Conservation (phyloP, 176 grass and related monocot species). For the Phyllostachys edulis region DNA sequence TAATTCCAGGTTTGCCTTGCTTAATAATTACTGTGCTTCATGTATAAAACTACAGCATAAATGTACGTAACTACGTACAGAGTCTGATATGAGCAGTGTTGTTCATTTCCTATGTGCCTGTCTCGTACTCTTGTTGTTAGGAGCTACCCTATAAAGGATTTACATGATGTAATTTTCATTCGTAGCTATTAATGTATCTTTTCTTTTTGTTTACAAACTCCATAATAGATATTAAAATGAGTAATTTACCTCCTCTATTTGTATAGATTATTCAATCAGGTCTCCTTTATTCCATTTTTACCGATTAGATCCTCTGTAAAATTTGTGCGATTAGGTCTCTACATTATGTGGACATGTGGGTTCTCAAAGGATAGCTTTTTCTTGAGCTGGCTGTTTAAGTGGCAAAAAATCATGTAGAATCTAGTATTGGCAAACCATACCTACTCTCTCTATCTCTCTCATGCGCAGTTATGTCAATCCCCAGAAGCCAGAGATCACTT, state of each 20-base stretch:
- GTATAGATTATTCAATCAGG: conserved; percentile 4
- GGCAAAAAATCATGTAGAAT: not conserved
- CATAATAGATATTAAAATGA: conserved; percentile 10
- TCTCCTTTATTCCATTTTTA: not conserved
- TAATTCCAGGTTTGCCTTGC: conserved; percentile 78
- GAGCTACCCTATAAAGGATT: conserved; percentile 1
- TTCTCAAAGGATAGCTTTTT: not conserved
- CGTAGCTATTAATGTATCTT: not conserved
- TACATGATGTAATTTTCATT: not conserved
- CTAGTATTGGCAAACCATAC: not conserved
- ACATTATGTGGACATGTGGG: not conserved
- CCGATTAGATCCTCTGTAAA: not conserved
- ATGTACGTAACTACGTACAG: not conserved
- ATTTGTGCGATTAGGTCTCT: not conserved
- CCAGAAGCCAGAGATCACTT: not conserved
- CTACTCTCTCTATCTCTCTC: not conserved
- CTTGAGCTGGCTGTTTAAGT: not conserved
- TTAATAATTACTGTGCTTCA: conserved; percentile 20
- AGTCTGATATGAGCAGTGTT: not conserved
- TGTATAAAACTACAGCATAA: not conserved
- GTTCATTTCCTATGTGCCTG: not conserved
- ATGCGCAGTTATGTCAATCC: not conserved
- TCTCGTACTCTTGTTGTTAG: not conserved
- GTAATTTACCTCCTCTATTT: not conserved
- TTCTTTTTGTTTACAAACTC: conserved; percentile 1